Percentiles rank a stretch among this genome's conserved stretches.
phyloP scores from a whole-genome alignment of 2,329 filamentous ascomycete species.

The Aspergillus sp. region DNA sequence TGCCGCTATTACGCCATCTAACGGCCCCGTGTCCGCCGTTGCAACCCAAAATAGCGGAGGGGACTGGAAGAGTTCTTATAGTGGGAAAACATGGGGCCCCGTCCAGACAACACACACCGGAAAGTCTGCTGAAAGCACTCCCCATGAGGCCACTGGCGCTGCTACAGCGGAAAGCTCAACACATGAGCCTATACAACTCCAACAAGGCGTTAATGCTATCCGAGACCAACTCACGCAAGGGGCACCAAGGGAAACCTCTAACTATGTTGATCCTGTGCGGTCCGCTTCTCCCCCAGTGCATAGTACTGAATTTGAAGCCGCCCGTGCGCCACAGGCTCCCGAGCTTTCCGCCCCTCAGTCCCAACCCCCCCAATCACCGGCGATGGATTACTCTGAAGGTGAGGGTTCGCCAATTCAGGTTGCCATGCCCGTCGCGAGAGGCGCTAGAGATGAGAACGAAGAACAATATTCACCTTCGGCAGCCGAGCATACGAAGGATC shows the following conservation, averaged over 20 bases:
- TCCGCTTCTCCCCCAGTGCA: slow-evolving; percentile 68
- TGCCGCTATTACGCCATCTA: slow-evolving; percentile 44
- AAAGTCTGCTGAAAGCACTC: slow-evolving; percentile 55
- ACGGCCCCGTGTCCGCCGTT: slow-evolving; percentile 54
- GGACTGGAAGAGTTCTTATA: slow-evolving; percentile 90
- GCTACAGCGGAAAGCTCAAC: slow-evolving; percentile 47
- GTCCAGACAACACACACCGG: slow-evolving; percentile 74
- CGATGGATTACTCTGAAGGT: slow-evolving; percentile 51
- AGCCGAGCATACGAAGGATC: slow-evolving; percentile 61
- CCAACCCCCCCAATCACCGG: slow-evolving; percentile 49
- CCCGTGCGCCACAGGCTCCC: slow-evolving; percentile 45
- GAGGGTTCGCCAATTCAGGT: slow-evolving; percentile 77
- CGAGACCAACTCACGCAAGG: slow-evolving; percentile 80
- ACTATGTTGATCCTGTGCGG: slow-evolving; percentile 60
- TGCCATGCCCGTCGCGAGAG: slow-evolving; percentile 78
- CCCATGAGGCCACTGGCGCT: slow-evolving; percentile 66
- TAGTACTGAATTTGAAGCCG: slow-evolving; percentile 48
- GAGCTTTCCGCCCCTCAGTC: slow-evolving; percentile 30
- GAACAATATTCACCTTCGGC: slow-evolving; percentile 43
- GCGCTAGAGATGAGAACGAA: slow-evolving; percentile 45
- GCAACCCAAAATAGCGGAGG: slow-evolving; percentile 70
- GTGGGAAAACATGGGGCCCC: slow-evolving; percentile 84
- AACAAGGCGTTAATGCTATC: slow-evolving; percentile 70
- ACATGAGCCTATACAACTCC: slow-evolving; percentile 54
- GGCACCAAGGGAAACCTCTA: slow-evolving; percentile 51